These are phyloP conservation scores for Castanopsis chinensis DNA, from an alignment of 306 rosid genomes.

Conservation along the genomic window DNA sequence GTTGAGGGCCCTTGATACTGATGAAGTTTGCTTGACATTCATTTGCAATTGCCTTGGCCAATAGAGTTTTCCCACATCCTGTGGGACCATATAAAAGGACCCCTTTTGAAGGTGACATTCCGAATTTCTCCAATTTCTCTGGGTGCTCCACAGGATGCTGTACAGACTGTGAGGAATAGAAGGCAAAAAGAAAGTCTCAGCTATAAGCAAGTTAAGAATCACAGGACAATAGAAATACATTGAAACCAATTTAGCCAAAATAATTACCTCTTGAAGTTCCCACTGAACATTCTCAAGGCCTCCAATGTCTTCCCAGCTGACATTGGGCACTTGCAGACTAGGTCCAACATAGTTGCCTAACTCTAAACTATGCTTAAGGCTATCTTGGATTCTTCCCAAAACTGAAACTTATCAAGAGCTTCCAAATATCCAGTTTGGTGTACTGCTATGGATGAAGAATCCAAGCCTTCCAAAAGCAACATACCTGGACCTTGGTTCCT, in stretches of 20 bases:
- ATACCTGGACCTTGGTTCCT: too few relatives aligned
- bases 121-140: conserved; percentile 57
- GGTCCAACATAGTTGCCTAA: too few relatives aligned
- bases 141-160: conserved; percentile 69
- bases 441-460: too few relatives aligned
- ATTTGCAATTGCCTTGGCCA: conserved; percentile 61
- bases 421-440: too few relatives aligned
- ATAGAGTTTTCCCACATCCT: conserved; percentile 59
- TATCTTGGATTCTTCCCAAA: too few relatives aligned
- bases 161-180: conserved; percentile 45
- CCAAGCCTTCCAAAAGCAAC: too few relatives aligned
- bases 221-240: neutral
- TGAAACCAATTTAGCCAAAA: conserved; percentile 1
- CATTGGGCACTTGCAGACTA: conserved; percentile 63
- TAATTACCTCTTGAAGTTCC: conserved; percentile 51
- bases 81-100: conserved; percentile 63
- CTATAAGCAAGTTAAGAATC: neutral
- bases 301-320: conserved; percentile 56
- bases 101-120: conserved; percentile 62
- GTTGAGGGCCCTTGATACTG: conserved; percentile 53
- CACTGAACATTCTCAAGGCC: conserved; percentile 65
- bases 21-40: conserved; percentile 63
- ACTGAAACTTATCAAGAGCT: too few relatives aligned
- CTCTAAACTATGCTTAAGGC: too few relatives aligned
- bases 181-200: conserved; percentile 2